Evolutionary conservation across 768 basidiomycete species (phyloP).

Genomic region (Mycena rosella): DNA sequence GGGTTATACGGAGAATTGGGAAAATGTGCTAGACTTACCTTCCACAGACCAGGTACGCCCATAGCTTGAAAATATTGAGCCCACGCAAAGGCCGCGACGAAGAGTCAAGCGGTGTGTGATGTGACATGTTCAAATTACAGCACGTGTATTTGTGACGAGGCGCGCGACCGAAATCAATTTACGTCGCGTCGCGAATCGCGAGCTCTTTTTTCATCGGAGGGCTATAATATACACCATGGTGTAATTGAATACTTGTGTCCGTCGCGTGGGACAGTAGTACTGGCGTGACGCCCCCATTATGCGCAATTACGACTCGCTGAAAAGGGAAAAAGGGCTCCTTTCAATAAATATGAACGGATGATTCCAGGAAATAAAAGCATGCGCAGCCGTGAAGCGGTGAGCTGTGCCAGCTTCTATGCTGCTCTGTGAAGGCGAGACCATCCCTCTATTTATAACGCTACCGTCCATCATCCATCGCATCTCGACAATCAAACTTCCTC

Average conservation of each 20-base stretch:
- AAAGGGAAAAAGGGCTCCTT: too few species aligned
- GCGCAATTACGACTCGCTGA: too few species aligned
- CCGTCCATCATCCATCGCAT: conserved; percentile 12
- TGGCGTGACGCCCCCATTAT: too few species aligned
- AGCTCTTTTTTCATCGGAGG: too few species aligned
- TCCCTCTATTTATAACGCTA: conserved; percentile 21
- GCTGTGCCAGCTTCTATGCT: too few species aligned
- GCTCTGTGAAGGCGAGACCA: neutral
- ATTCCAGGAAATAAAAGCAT: too few species aligned
- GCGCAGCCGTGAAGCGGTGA: too few species aligned
- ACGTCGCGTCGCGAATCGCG: too few species aligned
- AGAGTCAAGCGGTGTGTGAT: neutral
- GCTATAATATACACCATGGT: too few species aligned
- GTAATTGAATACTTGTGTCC: too few species aligned
- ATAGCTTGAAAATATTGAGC: conserved; percentile 11
- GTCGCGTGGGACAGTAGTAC: too few species aligned
- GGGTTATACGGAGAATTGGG: neutral
- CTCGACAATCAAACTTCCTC: neutral
- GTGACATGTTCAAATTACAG: neutral
- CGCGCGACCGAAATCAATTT: neutral
- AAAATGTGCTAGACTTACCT: conserved; percentile 9
- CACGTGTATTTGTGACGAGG: neutral
- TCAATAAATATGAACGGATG: too few species aligned
- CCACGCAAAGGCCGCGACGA: neutral
- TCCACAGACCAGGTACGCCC: conserved; percentile 37